Base-by-base conservation (phyloP, 495 filamentous ascomycete genomes). In the Terfezia claveryi region DNA sequence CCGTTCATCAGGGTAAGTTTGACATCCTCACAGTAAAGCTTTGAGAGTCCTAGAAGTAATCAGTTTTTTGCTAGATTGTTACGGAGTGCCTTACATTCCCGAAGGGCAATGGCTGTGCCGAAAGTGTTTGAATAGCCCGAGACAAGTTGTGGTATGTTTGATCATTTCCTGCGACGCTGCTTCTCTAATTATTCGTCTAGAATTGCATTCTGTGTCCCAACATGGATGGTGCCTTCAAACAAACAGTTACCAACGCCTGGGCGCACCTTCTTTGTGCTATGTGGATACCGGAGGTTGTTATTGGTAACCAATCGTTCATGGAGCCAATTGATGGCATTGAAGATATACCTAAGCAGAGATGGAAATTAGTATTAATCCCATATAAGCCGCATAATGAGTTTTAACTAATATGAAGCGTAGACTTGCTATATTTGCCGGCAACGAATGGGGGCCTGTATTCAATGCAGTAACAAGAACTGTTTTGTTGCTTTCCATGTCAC, bases 191-290 rank as follows among this genome's bases (percentile, higher is more conserved):
- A 32, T 32, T 32, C 23, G 27, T 38, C 17, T 61, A 83, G 70
- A 91, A 88, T 27, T 99, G 91, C 71, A 94, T 96, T 54, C 95
- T 99, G 68, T 99, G 91, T 61, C 91, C 91, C 0, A 96, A 96
- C 66, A 89, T 80, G 1, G 91, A 96, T 64, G 91, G 91, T 23
- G 91, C 91, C 11, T 99, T 99, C 73, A 99, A 99, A 66, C 91
- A 94, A 66, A 96, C 91, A 0, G 94, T 85, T 55, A 81, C 82
- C 1, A 89, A 83, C 0, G 86, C 87, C 69, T 99, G 91, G 91
- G 83, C 89, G 12, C 91, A 99, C 74, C 71, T 99, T 2, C 76
- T 99, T 10, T 99, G 91, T 64, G 87, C 91, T 32, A 85, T 96
- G 66, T 99, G 91, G 91, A 95, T 99, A 62, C 89, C 92, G 3